A percentile compares a stretch with the other conserved stretches of the same genome.
These are phyloP conservation scores for Capsicum baccatum DNA, from an alignment of 257 asterid species.

Conservation along the genomic window DNA sequence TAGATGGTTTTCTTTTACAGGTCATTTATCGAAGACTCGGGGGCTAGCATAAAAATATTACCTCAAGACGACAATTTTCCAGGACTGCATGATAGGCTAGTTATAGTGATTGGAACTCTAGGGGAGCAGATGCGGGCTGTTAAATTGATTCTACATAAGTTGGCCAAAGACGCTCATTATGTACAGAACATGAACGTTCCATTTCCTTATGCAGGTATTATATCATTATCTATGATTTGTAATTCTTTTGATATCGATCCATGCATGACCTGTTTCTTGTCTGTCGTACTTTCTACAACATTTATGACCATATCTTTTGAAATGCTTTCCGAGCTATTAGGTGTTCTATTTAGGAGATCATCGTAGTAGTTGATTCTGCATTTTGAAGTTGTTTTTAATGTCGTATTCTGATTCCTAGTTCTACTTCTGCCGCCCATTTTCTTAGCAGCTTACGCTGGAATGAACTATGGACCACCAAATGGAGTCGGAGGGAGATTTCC, in stretches of 20 bases:
- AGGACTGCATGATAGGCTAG: constrained; percentile 89
- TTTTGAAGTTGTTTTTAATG: neutral
- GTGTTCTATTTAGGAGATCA: neutral
- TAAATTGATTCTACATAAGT: constrained; percentile 80
- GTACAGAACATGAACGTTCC: constrained; percentile 73
- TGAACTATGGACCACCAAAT: constrained; percentile 44
- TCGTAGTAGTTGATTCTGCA: constrained; percentile 3
- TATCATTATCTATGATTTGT: neutral
- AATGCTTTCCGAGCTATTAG: neutral
- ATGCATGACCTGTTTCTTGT: constrained; percentile 8
- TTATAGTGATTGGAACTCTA: constrained; percentile 72
- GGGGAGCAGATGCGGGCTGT: constrained; percentile 80
- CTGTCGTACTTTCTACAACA: neutral
- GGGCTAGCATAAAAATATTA: constrained; percentile 81
- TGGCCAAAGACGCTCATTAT: constrained; percentile 76
- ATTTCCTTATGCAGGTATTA: constrained; percentile 77
- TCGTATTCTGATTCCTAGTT: neutral
- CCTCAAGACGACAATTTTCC: constrained; percentile 81
- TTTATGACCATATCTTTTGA: neutral
- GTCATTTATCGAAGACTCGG: constrained; percentile 79
- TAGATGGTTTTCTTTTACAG: constrained; percentile 31
- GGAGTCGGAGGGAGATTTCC: constrained; percentile 50
- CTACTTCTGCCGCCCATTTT: constrained; percentile 8
- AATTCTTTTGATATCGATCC: neutral
- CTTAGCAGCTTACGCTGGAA: constrained; percentile 42